phyloP scores from a whole-genome alignment of 345 rosid species.

The Atalantia buxifolia region DNA sequence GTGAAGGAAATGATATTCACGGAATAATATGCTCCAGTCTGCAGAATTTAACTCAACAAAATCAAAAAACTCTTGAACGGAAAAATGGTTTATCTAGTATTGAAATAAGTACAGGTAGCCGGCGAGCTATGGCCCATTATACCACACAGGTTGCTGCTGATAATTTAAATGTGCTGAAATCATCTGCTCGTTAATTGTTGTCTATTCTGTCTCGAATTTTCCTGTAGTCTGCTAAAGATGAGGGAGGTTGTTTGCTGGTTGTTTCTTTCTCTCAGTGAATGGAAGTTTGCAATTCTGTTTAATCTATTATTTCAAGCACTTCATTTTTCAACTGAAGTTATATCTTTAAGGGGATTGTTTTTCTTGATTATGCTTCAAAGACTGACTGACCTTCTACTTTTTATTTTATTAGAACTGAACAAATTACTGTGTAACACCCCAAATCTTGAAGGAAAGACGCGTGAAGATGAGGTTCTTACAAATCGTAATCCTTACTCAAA shows the following conservation, averaged over 20 bases:
- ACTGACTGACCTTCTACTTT: not conserved
- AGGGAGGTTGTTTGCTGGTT: constrained; percentile 95
- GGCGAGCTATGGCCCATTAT: constrained; percentile 52
- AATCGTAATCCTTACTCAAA: no score
- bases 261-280: not conserved
- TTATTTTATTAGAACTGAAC: not conserved
- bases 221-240: constrained; percentile 68
- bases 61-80: constrained; percentile 40
- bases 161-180: constrained; percentile 57
- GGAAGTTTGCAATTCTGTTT: constrained; percentile 3
- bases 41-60: constrained; percentile 70
- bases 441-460: no score
- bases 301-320: not conserved
- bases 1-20: constrained; percentile 54
- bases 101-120: constrained; percentile 44
- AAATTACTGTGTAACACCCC: no score
- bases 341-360: not conserved
- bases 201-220: constrained; percentile 58
- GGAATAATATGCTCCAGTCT: constrained; percentile 76
- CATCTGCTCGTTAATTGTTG: constrained; percentile 60
- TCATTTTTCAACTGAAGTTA: not conserved
- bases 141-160: constrained; percentile 46
- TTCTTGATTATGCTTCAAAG: not conserved
- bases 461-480: no score
- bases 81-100: constrained; percentile 25